These are phyloP conservation scores for Acarospora socialis DNA, from an alignment of 2,329 filamentous ascomycete genomes.

Conservation along the genomic window DNA sequence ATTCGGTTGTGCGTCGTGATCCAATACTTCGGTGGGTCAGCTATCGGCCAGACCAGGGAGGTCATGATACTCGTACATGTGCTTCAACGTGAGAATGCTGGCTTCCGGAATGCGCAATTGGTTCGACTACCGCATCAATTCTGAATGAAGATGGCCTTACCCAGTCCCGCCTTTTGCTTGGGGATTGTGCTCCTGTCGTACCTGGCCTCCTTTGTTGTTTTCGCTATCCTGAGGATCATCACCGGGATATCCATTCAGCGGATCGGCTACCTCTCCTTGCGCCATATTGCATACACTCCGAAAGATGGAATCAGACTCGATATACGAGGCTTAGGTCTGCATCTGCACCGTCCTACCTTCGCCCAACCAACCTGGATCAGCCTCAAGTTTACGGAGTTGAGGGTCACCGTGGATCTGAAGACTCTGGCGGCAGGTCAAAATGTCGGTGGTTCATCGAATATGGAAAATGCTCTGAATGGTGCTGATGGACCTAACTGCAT, in stretches of 20 bases:
- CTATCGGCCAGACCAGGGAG: too few species aligned
- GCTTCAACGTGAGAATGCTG: too few species aligned
- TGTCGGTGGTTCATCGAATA: conserved; percentile 1
- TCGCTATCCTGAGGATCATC: conserved; percentile 80
- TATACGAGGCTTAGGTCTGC: conserved; percentile 74
- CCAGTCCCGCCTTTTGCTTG: conserved; percentile 64
- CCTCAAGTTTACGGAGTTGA: conserved; percentile 72
- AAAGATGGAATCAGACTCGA: conserved; percentile 81
- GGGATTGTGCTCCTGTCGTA: conserved; percentile 77
- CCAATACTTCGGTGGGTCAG: too few species aligned
- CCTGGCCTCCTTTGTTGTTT: conserved; percentile 80
- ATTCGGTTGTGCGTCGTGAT: too few species aligned
- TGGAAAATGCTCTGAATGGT: conserved; percentile 7
- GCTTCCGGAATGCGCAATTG: too few species aligned
- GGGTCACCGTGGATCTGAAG: conserved; percentile 65
- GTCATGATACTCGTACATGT: too few species aligned
- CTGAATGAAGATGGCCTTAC: conserved; percentile 29
- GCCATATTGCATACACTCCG: conserved; percentile 78
- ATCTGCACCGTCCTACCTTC: conserved; percentile 86
- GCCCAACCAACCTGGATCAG: conserved; percentile 95
- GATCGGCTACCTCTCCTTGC: conserved; percentile 81
- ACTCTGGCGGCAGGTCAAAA: conserved; percentile 35
- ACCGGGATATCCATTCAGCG: conserved; percentile 94
- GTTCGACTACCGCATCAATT: too few species aligned
- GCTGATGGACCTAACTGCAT: background rate